Evolutionary conservation across 441 rosid species (phyloP).

Genomic region (Mallotus repandus): DNA sequence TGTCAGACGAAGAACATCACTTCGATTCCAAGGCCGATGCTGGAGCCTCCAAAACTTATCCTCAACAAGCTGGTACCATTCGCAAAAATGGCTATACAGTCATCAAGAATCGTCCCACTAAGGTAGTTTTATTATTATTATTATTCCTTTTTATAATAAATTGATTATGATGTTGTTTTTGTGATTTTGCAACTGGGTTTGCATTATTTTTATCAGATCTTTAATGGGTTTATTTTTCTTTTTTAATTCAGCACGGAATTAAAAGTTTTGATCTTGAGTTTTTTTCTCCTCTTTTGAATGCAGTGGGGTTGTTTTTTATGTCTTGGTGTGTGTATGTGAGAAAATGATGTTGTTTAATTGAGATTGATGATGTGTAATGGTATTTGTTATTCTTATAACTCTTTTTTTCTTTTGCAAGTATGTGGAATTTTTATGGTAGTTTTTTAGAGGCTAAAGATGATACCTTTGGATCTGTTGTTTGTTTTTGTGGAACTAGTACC

Average conservation of each 20-base stretch:
- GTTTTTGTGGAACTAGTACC: neutral
- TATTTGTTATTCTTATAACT: neutral
- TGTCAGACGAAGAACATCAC: constrained; percentile 97
- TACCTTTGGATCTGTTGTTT: neutral
- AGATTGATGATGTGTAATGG: neutral
- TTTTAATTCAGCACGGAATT: neutral
- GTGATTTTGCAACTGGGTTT: constrained; percentile 6
- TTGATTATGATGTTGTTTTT: neutral
- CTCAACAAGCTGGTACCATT: constrained; percentile 85
- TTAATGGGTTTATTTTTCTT: constrained; percentile 4
- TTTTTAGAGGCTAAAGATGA: neutral
- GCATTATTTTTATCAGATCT: constrained; percentile 20
- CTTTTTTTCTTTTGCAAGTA: too few relatives aligned
- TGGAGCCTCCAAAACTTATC: constrained; percentile 87
- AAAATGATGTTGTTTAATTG: neutral
- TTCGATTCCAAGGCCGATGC: constrained; percentile 89
- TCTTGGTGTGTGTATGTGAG: neutral
- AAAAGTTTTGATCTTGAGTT: neutral
- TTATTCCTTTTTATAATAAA: too few relatives aligned
- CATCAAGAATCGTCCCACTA: constrained; percentile 80
- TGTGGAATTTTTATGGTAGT: too few relatives aligned
- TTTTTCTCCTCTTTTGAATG: neutral
- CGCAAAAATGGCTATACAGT: constrained; percentile 86
- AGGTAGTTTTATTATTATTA: constrained; percentile 30
- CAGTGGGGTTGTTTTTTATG: neutral